These are phyloP conservation scores for Kernera saxatilis DNA, from an alignment of 345 rosid species.

Conservation along the genomic window DNA sequence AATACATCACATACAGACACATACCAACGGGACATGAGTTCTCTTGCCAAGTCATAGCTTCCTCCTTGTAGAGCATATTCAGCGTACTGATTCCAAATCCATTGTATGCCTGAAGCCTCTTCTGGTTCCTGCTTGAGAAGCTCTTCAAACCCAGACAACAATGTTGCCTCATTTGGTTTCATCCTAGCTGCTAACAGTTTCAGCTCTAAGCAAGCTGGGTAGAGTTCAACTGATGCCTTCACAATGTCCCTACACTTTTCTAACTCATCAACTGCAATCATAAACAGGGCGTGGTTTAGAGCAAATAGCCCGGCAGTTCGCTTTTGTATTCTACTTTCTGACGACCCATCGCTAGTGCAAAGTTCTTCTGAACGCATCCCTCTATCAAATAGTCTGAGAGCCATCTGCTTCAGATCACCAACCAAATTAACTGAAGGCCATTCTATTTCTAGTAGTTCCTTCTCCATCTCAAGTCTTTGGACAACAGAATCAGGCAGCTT, in stretches of 20 bases:
- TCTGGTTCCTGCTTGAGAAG: constrained; percentile 59
- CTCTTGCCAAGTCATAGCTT: constrained; percentile 44
- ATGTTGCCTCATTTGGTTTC: constrained; percentile 31
- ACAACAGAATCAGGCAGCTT: constrained; percentile 76
- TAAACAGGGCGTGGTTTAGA: constrained; percentile 55
- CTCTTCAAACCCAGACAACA: constrained; percentile 58
- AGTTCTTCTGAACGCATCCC: constrained; percentile 40
- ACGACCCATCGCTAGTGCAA: constrained; percentile 24
- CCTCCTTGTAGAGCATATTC: constrained; percentile 59
- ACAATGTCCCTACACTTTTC: constrained; percentile 43
- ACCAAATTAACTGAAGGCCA: constrained; percentile 66
- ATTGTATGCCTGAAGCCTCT: constrained; percentile 60
- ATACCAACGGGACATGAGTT: constrained; percentile 64
- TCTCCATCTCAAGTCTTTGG: constrained; percentile 67
- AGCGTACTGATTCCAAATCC: constrained; percentile 90
- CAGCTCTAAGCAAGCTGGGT: constrained; percentile 69
- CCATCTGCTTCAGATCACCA: constrained; percentile 51
- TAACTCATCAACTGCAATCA: constrained; percentile 47
- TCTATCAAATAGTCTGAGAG: constrained; percentile 43
- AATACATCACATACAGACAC: constrained; percentile 42
- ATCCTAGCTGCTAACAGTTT: constrained; percentile 56
- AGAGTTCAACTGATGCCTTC: constrained; percentile 45
- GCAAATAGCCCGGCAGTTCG: constrained; percentile 50
- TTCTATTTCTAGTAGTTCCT: constrained; percentile 57
- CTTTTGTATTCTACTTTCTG: constrained; percentile 21